Percentiles rank a stretch among this genome's conserved stretches.
phyloP scores from a whole-genome alignment of 2,329 filamentous ascomycete genomes.

The Colletotrichum godetiae region DNA sequence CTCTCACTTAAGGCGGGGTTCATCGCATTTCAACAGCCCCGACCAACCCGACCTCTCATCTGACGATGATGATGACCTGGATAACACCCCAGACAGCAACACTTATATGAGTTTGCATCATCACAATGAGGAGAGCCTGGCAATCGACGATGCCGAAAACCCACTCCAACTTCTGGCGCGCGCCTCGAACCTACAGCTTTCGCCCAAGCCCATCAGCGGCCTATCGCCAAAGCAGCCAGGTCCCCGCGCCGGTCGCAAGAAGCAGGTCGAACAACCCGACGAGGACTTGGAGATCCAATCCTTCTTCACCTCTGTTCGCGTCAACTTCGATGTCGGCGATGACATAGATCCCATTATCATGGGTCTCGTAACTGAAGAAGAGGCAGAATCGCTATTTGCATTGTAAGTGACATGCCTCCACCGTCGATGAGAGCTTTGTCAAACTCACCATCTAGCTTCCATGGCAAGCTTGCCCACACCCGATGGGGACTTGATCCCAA shows the following conservation, averaged over 20 bases:
- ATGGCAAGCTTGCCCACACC: constrained; percentile 77
- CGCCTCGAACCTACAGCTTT: constrained; percentile 75
- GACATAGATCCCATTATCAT: constrained; percentile 77
- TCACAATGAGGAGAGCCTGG: constrained; percentile 61
- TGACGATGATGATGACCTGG: constrained; percentile 46
- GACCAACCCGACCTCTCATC: constrained; percentile 45
- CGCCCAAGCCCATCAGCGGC: constrained; percentile 47
- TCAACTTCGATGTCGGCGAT: constrained; percentile 70
- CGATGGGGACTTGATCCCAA: constrained; percentile 78
- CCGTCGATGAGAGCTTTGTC: constrained; percentile 8
- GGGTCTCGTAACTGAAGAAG: constrained; percentile 73
- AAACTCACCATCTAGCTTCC: constrained; percentile 62
- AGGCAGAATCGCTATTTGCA: constrained; percentile 72
- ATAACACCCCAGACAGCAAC: constrained; percentile 40
- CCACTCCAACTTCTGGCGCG: constrained; percentile 78
- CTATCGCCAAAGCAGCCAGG: constrained; percentile 34
- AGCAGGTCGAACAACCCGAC: constrained; percentile 41
- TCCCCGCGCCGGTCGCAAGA: constrained; percentile 32
- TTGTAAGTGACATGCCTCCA: constrained; percentile 62
- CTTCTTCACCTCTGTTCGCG: constrained; percentile 75
- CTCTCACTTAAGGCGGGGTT: constrained; percentile 35
- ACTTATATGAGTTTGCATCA: constrained; percentile 39
- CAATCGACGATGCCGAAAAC: constrained; percentile 80
- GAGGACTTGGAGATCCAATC: constrained; percentile 64
- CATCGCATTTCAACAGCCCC: constrained; percentile 36